Percentiles rank a stretch among this genome's conserved stretches.
These are phyloP conservation scores for Musa itinerans DNA, from an alignment of 176 grass and related monocot species.

Conservation along the genomic window DNA sequence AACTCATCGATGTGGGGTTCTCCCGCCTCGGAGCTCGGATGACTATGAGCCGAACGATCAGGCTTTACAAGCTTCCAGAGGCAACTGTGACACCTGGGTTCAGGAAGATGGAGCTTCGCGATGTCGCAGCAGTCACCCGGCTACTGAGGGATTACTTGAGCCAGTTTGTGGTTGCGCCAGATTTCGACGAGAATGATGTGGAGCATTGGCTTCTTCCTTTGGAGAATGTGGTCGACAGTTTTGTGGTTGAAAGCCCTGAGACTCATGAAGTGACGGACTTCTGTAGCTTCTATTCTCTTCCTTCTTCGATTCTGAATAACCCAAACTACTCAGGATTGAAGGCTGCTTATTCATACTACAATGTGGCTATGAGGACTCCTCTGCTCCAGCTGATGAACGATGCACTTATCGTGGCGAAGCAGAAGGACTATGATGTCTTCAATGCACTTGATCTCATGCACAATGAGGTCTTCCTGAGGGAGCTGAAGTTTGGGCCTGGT, in stretches of 20 bases:
- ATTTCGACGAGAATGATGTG: conserved; percentile 94
- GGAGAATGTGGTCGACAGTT: conserved; percentile 89
- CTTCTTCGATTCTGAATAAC: conserved; percentile 87
- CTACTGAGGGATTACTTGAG: conserved; percentile 66
- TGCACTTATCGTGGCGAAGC: conserved; percentile 83
- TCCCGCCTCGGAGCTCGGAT: conserved; percentile 79
- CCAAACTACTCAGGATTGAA: conserved; percentile 69
- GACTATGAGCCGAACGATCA: conserved; percentile 95
- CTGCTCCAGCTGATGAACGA: conserved; percentile 94
- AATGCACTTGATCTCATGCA: conserved; percentile 97
- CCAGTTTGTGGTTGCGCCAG: conserved; percentile 60
- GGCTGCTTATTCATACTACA: conserved; percentile 94
- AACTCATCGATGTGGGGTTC: conserved; percentile 94
- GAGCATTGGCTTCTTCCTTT: conserved; percentile 89
- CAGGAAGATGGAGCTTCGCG: conserved; percentile 77
- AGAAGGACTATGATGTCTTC: conserved; percentile 90
- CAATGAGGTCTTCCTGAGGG: conserved; percentile 79
- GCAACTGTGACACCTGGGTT: conserved; percentile 74
- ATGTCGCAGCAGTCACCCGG: conserved; percentile 77
- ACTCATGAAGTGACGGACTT: conserved; percentile 95
- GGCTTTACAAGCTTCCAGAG: conserved; percentile 89
- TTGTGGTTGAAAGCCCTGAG: conserved; percentile 89
- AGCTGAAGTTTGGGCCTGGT: conserved; percentile 93
- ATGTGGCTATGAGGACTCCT: conserved; percentile 75
- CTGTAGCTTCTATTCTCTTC: conserved; percentile 93